Conservation (phyloP, 306 rosid species). For the Gastrolobium villosum region DNA sequence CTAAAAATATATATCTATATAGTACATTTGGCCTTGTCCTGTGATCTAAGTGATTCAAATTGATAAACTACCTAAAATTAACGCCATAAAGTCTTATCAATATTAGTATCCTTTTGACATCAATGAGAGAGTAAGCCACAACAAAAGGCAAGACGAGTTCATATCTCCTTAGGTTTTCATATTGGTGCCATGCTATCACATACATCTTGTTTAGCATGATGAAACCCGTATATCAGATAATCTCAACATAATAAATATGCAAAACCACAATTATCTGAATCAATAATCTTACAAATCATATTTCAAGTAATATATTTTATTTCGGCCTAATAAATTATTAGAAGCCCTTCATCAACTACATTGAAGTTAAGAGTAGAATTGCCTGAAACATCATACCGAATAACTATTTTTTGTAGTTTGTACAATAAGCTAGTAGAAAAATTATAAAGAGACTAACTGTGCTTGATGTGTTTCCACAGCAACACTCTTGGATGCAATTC, state of each 20-base stretch:
- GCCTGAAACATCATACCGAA: constrained; percentile 29
- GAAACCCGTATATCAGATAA: not conserved
- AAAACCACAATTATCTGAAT: constrained; percentile 5
- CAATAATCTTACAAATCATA: constrained; percentile 5
- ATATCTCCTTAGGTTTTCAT: not conserved
- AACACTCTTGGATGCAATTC: constrained; percentile 44
- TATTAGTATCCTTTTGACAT: not conserved
- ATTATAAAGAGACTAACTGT: constrained; percentile 46
- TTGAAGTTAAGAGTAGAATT: constrained; percentile 20
- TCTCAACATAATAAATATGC: constrained; percentile 15
- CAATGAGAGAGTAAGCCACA: not conserved
- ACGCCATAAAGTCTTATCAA: too few relatives aligned
- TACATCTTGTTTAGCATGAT: not conserved
- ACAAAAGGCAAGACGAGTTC: not conserved
- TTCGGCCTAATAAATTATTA: constrained; percentile 20
- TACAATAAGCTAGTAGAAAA: constrained; percentile 38
- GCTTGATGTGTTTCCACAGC: constrained; percentile 35
- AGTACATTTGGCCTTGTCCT: not conserved
- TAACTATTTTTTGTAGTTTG: constrained; percentile 16
- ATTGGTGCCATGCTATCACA: not conserved
- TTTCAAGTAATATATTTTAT: constrained; percentile 4
- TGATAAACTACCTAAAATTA: not conserved
- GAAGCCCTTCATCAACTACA: constrained; percentile 30
- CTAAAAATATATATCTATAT: too few relatives aligned
- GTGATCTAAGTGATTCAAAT: not conserved